Conservation (phyloP, 352 stramenopile species). For the Phytophthora sp. region DNA sequence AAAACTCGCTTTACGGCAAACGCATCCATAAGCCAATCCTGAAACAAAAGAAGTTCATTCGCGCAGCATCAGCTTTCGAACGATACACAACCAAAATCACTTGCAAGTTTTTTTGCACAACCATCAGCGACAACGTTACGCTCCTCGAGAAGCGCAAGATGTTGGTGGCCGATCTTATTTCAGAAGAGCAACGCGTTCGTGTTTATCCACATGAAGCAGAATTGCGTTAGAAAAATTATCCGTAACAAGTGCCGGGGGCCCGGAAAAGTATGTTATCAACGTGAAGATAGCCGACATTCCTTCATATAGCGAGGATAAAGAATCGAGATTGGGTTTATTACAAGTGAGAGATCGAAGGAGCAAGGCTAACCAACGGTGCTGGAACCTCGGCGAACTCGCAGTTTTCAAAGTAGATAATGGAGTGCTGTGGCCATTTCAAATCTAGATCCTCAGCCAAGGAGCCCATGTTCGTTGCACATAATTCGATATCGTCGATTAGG, state of each 20-base stretch:
- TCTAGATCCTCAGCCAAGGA: constrained; percentile 45
- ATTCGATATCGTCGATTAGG: constrained; percentile 29
- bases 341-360: constrained; percentile 27
- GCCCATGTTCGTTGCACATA: constrained; percentile 40
- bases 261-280: constrained; percentile 25
- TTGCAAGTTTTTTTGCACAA: too few species aligned
- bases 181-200: constrained; percentile 31
- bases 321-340: constrained; percentile 21
- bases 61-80: too few species aligned
- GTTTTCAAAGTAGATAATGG: constrained; percentile 31
- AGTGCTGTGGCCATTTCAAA: constrained; percentile 38
- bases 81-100: too few species aligned
- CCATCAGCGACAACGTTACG: too few species aligned
- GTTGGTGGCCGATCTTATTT: constrained; percentile 16
- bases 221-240: constrained; percentile 5
- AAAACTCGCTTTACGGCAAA: too few species aligned
- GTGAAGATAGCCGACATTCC: constrained; percentile 18
- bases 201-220: constrained; percentile 20
- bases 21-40: too few species aligned
- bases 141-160: too few species aligned
- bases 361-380: constrained; percentile 16
- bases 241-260: constrained; percentile 13
- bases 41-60: too few species aligned
- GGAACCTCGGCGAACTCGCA: constrained; percentile 19
- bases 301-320: constrained; percentile 19